A percentile compares a stretch with the other conserved stretches of the same genome.
Conservation (phyloP, 1,284 basidiomycete genomes). For the Fomitiporia mediterranea region DNA sequence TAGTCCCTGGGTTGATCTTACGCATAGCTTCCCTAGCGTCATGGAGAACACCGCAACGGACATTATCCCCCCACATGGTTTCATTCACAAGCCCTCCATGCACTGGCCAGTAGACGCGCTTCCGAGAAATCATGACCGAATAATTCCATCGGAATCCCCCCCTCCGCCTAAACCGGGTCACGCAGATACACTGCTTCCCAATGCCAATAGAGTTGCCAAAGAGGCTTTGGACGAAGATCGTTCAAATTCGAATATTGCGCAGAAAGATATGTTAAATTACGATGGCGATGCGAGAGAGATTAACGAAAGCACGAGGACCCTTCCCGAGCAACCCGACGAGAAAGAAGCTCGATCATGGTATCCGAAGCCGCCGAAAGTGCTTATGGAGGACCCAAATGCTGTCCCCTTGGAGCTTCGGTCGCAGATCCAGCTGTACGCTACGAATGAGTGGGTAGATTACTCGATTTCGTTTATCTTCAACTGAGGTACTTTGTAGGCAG, state of each 20-base stretch:
- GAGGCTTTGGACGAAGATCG: conserved; percentile 17
- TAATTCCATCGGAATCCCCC: conserved; percentile 35
- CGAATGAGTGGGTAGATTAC: conserved; percentile 51
- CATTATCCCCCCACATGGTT: conserved; percentile 59
- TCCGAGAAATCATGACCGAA: conserved; percentile 34
- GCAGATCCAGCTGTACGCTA: conserved; percentile 83
- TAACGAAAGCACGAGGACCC: not conserved
- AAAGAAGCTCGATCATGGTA: conserved; percentile 42
- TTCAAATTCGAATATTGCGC: conserved; percentile 14
- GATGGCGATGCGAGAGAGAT: not conserved
- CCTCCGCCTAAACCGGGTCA: conserved; percentile 48
- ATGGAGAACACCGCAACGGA: conserved; percentile 70
- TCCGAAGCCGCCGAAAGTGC: conserved; percentile 53
- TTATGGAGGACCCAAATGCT: conserved; percentile 47
- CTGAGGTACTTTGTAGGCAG: conserved; percentile 43
- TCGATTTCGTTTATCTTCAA: not conserved
- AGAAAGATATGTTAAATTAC: conserved; percentile 10
- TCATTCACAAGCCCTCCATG: conserved; percentile 53
- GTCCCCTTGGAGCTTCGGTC: conserved; percentile 47
- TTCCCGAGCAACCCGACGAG: conserved; percentile 18
- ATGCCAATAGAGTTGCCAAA: conserved; percentile 24
- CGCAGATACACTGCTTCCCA: conserved; percentile 44
- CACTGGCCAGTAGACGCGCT: conserved; percentile 50
- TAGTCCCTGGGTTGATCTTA: conserved; percentile 81
- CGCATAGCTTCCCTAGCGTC: conserved; percentile 81